Evolutionary conservation across 305 asterid genomes (phyloP).

Genomic region (Solanum hybrid): DNA sequence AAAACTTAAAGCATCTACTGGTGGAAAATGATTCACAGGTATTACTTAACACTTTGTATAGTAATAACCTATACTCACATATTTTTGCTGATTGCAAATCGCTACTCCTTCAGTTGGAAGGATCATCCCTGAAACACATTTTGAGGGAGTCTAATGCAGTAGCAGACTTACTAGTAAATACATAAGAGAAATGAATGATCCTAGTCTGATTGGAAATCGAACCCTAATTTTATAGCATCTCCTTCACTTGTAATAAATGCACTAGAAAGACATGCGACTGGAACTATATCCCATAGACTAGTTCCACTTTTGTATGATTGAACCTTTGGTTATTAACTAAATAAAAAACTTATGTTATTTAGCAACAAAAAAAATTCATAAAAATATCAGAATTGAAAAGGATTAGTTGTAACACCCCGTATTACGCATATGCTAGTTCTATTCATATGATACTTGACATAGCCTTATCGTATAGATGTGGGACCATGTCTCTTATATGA

Average conservation of each 20-base stretch:
- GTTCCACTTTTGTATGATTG: neutral
- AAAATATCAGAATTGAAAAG: neutral
- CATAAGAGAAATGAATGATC: neutral
- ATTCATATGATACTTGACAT: neutral
- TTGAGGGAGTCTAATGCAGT: neutral
- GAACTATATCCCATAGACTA: neutral
- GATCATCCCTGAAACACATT: neutral
- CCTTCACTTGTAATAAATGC: neutral
- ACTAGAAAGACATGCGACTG: neutral
- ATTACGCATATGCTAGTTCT: neutral
- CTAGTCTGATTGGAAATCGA: neutral
- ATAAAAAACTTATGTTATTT: neutral
- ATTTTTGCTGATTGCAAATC: neutral
- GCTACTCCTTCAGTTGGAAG: neutral
- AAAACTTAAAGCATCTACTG: neutral
- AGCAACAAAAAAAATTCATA: neutral
- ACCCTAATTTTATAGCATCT: neutral
- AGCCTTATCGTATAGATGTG: neutral
- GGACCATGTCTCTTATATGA: neutral
- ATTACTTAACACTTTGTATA: neutral
- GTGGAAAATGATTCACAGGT: neutral
- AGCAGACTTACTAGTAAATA: neutral
- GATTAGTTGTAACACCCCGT: neutral
- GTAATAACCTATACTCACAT: neutral
- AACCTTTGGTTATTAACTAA: neutral